Evolutionary conservation across 306 rosid species (phyloP).

Genomic region (Rosa chinensis): DNA sequence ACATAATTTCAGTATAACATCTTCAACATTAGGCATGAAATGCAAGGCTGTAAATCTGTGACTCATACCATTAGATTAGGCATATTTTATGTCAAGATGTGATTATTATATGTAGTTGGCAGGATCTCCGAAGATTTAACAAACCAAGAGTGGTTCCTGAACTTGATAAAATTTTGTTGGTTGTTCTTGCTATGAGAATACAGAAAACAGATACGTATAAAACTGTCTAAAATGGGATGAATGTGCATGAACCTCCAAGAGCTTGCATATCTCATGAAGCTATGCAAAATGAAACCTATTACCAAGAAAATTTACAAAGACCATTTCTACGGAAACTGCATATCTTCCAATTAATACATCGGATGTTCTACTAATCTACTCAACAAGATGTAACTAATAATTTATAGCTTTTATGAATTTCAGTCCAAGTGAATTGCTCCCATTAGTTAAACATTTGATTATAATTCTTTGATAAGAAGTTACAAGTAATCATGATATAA

Average conservation of each 20-base stretch:
- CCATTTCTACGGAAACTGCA: background rate
- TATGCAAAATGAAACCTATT: background rate
- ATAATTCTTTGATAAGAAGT: background rate
- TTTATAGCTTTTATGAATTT: background rate
- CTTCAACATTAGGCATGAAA: conserved; percentile 2
- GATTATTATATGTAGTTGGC: background rate
- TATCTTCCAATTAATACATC: background rate
- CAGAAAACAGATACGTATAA: background rate
- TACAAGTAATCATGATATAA: background rate
- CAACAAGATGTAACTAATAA: background rate
- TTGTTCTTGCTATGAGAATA: background rate
- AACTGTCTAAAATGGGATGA: background rate
- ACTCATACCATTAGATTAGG: background rate
- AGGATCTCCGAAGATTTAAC: background rate
- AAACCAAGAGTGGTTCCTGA: background rate
- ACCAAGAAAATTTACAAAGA: background rate
- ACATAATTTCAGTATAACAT: conserved; percentile 8
- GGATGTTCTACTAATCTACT: background rate
- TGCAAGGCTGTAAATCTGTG: background rate
- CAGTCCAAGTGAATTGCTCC: background rate
- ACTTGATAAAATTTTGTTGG: background rate
- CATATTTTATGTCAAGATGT: background rate
- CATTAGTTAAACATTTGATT: background rate
- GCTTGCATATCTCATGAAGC: background rate
- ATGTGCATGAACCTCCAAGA: background rate